These are phyloP conservation scores for Backusella luteola DNA, from an alignment of 192 early-diverging fungal genomes.

Conservation along the genomic window DNA sequence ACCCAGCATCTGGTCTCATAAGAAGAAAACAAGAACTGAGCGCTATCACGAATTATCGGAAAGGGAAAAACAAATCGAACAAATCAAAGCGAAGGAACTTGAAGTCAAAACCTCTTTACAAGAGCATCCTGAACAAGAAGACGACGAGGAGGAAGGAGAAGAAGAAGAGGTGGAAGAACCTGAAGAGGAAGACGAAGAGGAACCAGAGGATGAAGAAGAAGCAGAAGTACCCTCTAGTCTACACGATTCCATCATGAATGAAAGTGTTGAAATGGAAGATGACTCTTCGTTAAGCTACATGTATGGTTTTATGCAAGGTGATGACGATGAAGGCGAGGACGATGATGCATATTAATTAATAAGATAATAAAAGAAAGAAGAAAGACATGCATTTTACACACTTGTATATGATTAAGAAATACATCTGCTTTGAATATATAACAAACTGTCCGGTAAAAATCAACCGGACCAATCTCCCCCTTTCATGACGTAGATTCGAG, in stretches of 20 bases:
- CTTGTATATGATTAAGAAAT: background rate
- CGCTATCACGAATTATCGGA: background rate
- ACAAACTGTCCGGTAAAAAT: background rate
- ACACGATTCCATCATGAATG: background rate
- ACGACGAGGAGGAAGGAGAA: background rate
- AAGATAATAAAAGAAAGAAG: background rate
- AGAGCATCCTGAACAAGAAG: background rate
- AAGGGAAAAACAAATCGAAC: background rate
- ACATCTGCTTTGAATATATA: too few relatives aligned
- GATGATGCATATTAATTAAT: background rate
- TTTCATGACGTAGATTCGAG: background rate
- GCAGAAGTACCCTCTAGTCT: background rate
- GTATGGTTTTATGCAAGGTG: background rate
- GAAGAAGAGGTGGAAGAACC: background rate
- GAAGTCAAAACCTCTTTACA: background rate
- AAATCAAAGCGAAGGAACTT: background rate
- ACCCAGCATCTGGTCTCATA: background rate
- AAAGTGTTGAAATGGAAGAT: background rate
- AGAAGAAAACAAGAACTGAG: background rate
- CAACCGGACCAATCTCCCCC: background rate
- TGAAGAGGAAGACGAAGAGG: background rate
- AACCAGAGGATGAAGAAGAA: background rate
- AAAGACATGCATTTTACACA: background rate
- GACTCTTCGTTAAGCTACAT: background rate
- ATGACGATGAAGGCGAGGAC: background rate